Evolutionary conservation across 345 rosid genomes (phyloP), one percentile per base, ranked within the genome.

Genomic region (Dovyalis caffra): DNA sequence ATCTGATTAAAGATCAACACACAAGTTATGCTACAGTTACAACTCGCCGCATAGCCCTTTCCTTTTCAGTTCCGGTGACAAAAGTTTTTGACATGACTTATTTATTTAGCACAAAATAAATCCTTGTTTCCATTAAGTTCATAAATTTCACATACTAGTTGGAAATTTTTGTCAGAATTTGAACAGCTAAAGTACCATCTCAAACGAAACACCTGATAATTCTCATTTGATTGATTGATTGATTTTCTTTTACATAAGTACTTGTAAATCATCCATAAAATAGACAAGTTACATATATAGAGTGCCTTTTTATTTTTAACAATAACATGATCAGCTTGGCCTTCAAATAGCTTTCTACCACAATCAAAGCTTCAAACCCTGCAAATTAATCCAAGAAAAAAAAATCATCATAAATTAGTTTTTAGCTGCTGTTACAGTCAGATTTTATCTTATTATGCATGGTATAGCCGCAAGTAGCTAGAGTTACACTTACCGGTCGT

Each of bases 401-500:
- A 5, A 6, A 26, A 0, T 3, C 4, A 29, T 29, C 1, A 29
- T 1, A 62, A 15, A 12, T 0, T 5, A 62, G 8, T 14, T 29
- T 29, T 62, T 12, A 62, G 33, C 20, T 62, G 8, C 1, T 62
- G 23, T 29, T 62, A 29, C 11, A 6, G 18, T 29, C 8, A 8
- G n/a, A 7, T 3, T 64, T 28, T 26, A 9, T 23, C n/a, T n/a
- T n/a, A n/a, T n/a, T n/a, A n/a, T n/a, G n/a, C 2, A 63, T 26
- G 33, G 2, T 23, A 23, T 6, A 11, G 11, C n/a, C 14, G 9
- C 40, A n/a, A 20, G 12, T 14, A 43, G 20, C 18, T 33, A 37
- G 35, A 21, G 53, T 49, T 74, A 28, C 16, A 23, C 76, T 78
- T 81, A 81, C 84, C 70, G 76, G 18, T 62, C 20, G 62, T 81